Evolutionary conservation across 345 rosid species (phyloP), one percentile per base, ranked within the genome.

Genomic region (Trapa incisa): DNA sequence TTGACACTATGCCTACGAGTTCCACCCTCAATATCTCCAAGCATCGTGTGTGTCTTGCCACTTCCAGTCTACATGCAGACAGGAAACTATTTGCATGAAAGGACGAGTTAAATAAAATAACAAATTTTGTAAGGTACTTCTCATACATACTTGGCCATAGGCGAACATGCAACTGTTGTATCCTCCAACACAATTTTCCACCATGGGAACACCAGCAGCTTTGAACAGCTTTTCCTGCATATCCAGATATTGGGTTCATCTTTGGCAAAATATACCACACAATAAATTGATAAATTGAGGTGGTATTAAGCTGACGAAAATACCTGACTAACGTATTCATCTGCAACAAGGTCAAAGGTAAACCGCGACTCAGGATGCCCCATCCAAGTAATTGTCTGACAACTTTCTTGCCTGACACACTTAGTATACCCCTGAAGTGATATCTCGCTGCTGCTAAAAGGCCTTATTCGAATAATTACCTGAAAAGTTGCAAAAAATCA

Each of bases 81-180:
- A 17, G 29, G 9, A n/a, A 37, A 14, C 13, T 32, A 10, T 38
- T 16, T 41, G 22, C 56, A 58, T 3, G 38, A 41, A 38, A 41
- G 16, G 2, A 4, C 47, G 6, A 64, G 5, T 61, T 4, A 11
- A 15, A 22, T 35, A 7, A 52, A 5, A 3, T n/a, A 22, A 54
- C 32, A 54, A 22, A 54, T 5, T 37, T 1, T 22, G 6, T 41
- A 65, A 7, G 39, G 42, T 45, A 4, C 56, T 37, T 42, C 60
- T 70, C 86, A 79, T 70, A 95, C 86, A 79, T 70, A 95, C 99
- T 73, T 95, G 98, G 56, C 98, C 99, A 77, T 95, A 95, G 1
- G 99, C 99, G 80, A 95, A 95, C 99, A 91, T 95, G 71, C 99
- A 95, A 57, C 99, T 95, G 71, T 95, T 91, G 79, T 95, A 95